phyloP scores from a whole-genome alignment of 2,329 filamentous ascomycete species.

The Alternaria dauci region DNA sequence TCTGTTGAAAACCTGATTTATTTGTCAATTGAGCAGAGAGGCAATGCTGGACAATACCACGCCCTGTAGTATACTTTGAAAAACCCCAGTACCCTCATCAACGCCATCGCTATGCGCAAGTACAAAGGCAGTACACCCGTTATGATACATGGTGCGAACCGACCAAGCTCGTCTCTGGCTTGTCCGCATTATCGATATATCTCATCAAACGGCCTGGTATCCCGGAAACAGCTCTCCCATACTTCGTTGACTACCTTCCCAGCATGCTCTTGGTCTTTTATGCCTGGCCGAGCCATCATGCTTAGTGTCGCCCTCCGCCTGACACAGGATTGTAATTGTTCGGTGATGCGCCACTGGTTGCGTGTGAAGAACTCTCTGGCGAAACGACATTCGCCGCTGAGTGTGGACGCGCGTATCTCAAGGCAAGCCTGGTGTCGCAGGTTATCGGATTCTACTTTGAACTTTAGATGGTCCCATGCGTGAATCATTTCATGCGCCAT shows the following conservation, averaged over 20 bases:
- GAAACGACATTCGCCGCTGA: slow-evolving; percentile 95
- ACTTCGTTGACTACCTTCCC: slow-evolving; percentile 91
- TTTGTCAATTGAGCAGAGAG: not conserved
- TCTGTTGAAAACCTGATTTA: not conserved
- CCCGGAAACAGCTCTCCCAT: slow-evolving; percentile 96
- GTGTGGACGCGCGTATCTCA: slow-evolving; percentile 92
- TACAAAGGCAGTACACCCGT: not conserved
- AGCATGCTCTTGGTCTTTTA: slow-evolving; percentile 86
- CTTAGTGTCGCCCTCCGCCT: slow-evolving; percentile 80
- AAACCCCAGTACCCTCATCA: slow-evolving; percentile 1
- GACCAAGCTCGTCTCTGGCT: not conserved
- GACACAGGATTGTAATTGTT: slow-evolving; percentile 95
- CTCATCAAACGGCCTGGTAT: slow-evolving; percentile 96
- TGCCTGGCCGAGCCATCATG: slow-evolving; percentile 77
- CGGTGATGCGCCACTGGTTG: slow-evolving; percentile 86
- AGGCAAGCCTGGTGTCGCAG: slow-evolving; percentile 91
- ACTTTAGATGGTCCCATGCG: slow-evolving; percentile 90
- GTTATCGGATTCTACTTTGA: slow-evolving; percentile 85
- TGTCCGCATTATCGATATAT: slow-evolving; percentile 73
- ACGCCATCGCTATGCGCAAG: slow-evolving; percentile 28
- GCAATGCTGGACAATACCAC: not conserved
- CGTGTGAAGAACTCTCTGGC: slow-evolving; percentile 83
- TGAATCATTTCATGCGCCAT: slow-evolving; percentile 98
- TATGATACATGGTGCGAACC: not conserved
- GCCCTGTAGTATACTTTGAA: not conserved